phyloP scores from a whole-genome alignment of 176 grass and related monocot species.

The Carex kokanica region DNA sequence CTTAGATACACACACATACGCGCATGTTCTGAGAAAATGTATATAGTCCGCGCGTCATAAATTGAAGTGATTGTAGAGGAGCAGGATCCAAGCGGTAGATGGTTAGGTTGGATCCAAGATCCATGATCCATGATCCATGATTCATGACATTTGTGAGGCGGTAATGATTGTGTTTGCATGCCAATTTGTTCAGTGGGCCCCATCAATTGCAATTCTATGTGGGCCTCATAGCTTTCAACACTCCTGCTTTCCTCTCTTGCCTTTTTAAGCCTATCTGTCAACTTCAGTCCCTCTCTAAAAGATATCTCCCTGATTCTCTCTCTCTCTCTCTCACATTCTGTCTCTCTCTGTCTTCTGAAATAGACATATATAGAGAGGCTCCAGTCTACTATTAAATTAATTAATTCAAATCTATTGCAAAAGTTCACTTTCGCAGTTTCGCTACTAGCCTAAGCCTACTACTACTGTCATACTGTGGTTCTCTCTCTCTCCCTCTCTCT shows the following conservation, averaged over 20 bases:
- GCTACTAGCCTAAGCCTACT: no score
- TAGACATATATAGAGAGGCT: slow-evolving; percentile 1
- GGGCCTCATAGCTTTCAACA: slow-evolving; percentile 21
- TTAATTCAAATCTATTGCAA: background rate
- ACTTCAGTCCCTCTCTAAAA: slow-evolving; percentile 96
- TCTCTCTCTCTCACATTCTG: background rate
- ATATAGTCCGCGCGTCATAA: background rate
- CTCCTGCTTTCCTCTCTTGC: slow-evolving; percentile 10
- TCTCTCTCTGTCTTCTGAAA: background rate
- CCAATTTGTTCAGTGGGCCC: background rate
- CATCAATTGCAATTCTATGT: background rate
- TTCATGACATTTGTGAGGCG: background rate
- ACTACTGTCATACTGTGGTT: no score
- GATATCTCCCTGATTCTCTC: slow-evolving; percentile 85
- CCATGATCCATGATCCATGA: background rate
- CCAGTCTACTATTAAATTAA: background rate
- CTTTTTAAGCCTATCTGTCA: slow-evolving; percentile 61
- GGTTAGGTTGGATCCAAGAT: background rate
- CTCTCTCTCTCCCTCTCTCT: no score
- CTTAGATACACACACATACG: background rate
- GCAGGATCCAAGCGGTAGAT: background rate
- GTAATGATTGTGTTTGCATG: slow-evolving; percentile 33
- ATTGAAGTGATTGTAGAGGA: background rate
- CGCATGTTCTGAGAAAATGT: background rate
- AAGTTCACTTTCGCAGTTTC: background rate